A percentile compares a stretch with the other conserved stretches of the same genome.
Evolutionary conservation across 345 rosid genomes (phyloP).

Genomic region (Rhizophora mangle): DNA sequence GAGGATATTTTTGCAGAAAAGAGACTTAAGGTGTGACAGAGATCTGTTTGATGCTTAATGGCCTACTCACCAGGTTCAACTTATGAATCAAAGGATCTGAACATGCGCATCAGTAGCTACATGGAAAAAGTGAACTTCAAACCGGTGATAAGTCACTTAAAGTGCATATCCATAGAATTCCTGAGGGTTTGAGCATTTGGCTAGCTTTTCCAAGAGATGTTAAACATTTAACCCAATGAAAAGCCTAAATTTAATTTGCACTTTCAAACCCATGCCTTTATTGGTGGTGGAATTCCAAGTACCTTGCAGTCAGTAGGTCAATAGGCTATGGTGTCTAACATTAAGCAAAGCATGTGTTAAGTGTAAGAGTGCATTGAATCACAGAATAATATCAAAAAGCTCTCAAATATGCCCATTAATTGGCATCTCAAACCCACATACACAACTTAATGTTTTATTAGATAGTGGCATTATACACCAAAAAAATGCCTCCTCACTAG

Average conservation of each 20-base stretch:
- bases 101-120: not conserved
- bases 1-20: not conserved
- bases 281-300: too few relatives aligned
- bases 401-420: not conserved
- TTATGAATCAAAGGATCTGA: not conserved
- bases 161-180: not conserved
- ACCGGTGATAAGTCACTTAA: not conserved
- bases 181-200: not conserved
- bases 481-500: not conserved
- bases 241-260: too few relatives aligned
- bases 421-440: not conserved
- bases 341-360: too few relatives aligned
- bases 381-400: not conserved
- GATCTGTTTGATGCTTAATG: not conserved
- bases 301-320: too few relatives aligned
- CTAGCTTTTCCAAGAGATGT: not conserved
- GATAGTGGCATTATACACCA: too few relatives aligned
- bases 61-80: not conserved
- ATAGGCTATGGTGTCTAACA: too few relatives aligned
- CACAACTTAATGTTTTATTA: not conserved
- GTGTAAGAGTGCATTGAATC: too few relatives aligned
- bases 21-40: not conserved
- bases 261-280: too few relatives aligned
- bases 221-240: too few relatives aligned
- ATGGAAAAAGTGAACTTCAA: not conserved